phyloP scores from a whole-genome alignment of 2,329 filamentous ascomycete species.

The Xylaria sp. region DNA sequence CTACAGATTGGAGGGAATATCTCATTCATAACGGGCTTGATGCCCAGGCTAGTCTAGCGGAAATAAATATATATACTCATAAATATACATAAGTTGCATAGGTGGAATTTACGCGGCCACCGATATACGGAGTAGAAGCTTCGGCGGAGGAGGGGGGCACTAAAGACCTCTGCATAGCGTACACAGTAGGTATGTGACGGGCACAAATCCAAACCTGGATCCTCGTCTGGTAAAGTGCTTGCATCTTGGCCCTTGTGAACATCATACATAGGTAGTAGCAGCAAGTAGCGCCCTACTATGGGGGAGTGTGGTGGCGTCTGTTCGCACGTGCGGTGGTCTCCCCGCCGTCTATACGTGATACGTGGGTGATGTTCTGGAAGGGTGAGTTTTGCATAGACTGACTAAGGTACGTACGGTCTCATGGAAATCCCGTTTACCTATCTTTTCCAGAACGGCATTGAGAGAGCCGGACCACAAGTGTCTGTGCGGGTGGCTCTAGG shows the following conservation, averaged over 20 bases:
- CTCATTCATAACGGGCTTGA: not conserved
- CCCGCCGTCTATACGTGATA: not conserved
- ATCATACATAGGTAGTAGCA: too few species aligned
- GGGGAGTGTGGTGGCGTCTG: not conserved
- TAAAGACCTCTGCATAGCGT: conserved; percentile 8
- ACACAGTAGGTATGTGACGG: too few species aligned
- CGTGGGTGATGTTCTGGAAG: not conserved
- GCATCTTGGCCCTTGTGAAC: not conserved
- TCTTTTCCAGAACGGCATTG: conserved; percentile 1
- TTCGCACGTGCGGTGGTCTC: not conserved
- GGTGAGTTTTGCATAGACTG: conserved; percentile 1
- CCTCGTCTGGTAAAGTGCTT: conserved; percentile 14
- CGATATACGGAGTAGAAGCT: not conserved
- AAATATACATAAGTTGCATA: too few species aligned
- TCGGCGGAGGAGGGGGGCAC: not conserved
- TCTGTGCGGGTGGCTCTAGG: conserved; percentile 1
- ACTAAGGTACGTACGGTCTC: not conserved
- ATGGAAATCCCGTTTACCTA: conserved; percentile 1
- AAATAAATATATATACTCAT: not conserved
- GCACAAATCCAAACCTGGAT: not conserved
- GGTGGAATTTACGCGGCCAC: not conserved
- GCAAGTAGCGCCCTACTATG: not conserved
- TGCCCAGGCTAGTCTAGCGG: not conserved
- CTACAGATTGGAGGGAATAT: not conserved
- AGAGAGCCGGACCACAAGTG: not conserved